Evolutionary conservation across 1,139 yeast genomes (phyloP).

Genomic region (Geotrichum restrictum): DNA sequence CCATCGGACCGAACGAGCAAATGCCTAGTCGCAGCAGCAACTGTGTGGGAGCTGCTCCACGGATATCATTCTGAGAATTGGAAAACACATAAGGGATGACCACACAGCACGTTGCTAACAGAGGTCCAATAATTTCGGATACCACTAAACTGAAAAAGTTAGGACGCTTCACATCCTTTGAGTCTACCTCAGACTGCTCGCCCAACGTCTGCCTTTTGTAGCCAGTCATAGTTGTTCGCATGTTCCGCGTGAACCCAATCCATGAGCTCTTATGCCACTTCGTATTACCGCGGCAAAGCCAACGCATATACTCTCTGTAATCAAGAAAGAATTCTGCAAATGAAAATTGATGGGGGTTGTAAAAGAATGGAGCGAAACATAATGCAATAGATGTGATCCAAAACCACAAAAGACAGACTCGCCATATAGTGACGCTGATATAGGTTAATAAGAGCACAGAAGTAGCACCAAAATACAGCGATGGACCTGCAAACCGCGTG

Average conservation of each 20-base stretch:
- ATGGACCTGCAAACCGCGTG: constrained; percentile 58
- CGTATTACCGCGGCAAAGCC: constrained; percentile 67
- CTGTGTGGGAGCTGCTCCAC: constrained; percentile 47
- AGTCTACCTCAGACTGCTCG: constrained; percentile 22
- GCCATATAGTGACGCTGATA: constrained; percentile 70
- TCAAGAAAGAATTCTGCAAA: constrained; percentile 67
- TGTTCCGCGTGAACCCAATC: constrained; percentile 52
- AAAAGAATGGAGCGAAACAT: constrained; percentile 72
- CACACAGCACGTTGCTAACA: constrained; percentile 43
- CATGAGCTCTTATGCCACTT: constrained; percentile 53
- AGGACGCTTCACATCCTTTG: constrained; percentile 42
- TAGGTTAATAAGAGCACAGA: constrained; percentile 57
- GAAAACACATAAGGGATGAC: constrained; percentile 63
- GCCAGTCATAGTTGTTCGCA: constrained; percentile 65
- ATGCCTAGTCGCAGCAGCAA: constrained; percentile 52
- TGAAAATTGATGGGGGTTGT: constrained; percentile 83
- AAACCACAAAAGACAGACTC: constrained; percentile 74
- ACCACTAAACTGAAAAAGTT: constrained; percentile 49
- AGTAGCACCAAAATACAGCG: constrained; percentile 63
- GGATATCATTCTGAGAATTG: constrained; percentile 66
- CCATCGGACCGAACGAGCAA: constrained; percentile 52
- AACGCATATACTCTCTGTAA: constrained; percentile 58
- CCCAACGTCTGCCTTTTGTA: constrained; percentile 45
- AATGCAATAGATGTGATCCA: constrained; percentile 71
- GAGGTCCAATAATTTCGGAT: constrained; percentile 53